These are phyloP conservation scores for Mycosphaerelloides madeirae DNA, from an alignment of 2,329 filamentous ascomycete species.

Conservation along the genomic window DNA sequence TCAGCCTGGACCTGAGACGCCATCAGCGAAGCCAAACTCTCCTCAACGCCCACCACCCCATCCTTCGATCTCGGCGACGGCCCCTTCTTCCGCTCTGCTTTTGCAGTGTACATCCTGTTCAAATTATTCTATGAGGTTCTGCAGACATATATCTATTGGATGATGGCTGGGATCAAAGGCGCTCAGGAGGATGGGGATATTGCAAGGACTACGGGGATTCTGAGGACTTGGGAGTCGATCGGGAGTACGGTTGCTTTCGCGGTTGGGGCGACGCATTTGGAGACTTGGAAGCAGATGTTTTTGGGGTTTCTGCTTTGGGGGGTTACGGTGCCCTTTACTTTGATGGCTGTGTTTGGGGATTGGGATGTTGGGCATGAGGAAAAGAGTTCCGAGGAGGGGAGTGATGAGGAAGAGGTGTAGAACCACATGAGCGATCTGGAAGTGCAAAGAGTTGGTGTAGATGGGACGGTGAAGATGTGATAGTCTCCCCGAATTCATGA, in stretches of 20 bases:
- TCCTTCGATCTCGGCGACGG: slow-evolving; percentile 10
- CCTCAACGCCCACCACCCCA: slow-evolving; percentile 1
- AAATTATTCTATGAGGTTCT: slow-evolving; percentile 23
- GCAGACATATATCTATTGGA: slow-evolving; percentile 25
- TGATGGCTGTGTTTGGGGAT: slow-evolving; percentile 16
- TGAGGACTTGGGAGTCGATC: slow-evolving; percentile 33
- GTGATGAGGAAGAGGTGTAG: slow-evolving; percentile 7
- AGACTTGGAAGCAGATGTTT: slow-evolving; percentile 32
- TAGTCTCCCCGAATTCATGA: too few relatives aligned
- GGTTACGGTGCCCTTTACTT: slow-evolving; percentile 22
- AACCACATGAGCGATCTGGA: slow-evolving; percentile 12
- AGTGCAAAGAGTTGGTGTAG: slow-evolving; percentile 5
- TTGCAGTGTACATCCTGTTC: slow-evolving; percentile 21
- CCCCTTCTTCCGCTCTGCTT: slow-evolving; percentile 15
- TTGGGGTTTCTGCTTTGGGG: slow-evolving; percentile 30
- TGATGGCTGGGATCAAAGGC: slow-evolving; percentile 19
- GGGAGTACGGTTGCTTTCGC: slow-evolving; percentile 33
- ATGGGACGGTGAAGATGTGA: too few relatives aligned
- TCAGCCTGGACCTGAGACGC: too few relatives aligned
- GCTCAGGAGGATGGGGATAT: slow-evolving; percentile 31
- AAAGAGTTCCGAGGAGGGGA: not conserved
- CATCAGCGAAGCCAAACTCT: too few relatives aligned
- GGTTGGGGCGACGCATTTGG: slow-evolving; percentile 30
- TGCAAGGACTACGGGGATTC: slow-evolving; percentile 30
- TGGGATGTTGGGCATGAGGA: slow-evolving; percentile 10